Conservation (phyloP, 805 yeast species). For the Cyberlindnera xylosilytica region DNA sequence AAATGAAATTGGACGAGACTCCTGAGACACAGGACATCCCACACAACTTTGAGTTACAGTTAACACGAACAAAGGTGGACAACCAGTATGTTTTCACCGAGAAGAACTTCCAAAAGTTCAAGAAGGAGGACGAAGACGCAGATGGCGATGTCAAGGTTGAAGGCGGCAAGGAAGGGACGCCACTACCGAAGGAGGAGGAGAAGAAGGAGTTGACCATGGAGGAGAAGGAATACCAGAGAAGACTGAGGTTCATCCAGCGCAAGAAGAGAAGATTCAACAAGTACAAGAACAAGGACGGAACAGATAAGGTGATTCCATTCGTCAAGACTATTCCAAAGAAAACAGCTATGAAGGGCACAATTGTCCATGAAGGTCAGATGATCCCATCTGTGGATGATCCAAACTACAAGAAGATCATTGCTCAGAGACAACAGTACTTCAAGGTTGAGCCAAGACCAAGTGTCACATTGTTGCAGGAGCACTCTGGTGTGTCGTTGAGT, state of each 20-base stretch:
- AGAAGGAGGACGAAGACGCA: slow-evolving; percentile 6
- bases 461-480: slow-evolving; percentile 67
- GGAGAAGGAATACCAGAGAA: slow-evolving; percentile 15
- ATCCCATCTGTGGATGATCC: slow-evolving; percentile 74
- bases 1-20: slow-evolving; percentile 52
- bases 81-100: slow-evolving; percentile 89
- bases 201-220: slow-evolving; percentile 7
- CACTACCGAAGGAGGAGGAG: neutral
- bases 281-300: slow-evolving; percentile 35
- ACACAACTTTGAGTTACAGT: slow-evolving; percentile 74
- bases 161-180: neutral
- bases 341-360: slow-evolving; percentile 81
- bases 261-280: slow-evolving; percentile 34
- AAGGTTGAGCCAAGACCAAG: slow-evolving; percentile 53
- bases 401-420: slow-evolving; percentile 62
- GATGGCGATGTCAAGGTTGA: neutral
- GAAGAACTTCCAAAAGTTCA: slow-evolving; percentile 47
- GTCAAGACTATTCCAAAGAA: slow-evolving; percentile 87
- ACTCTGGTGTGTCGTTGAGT: slow-evolving; percentile 85
- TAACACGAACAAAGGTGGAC: slow-evolving; percentile 75
- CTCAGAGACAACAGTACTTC: slow-evolving; percentile 48
- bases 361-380: slow-evolving; percentile 88
- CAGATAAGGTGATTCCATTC: slow-evolving; percentile 61
- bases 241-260: slow-evolving; percentile 24
- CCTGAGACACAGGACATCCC: slow-evolving; percentile 60